These are phyloP conservation scores for Fusarium sulawesiense DNA, from an alignment of 2,329 filamentous ascomycete species.

Conservation along the genomic window DNA sequence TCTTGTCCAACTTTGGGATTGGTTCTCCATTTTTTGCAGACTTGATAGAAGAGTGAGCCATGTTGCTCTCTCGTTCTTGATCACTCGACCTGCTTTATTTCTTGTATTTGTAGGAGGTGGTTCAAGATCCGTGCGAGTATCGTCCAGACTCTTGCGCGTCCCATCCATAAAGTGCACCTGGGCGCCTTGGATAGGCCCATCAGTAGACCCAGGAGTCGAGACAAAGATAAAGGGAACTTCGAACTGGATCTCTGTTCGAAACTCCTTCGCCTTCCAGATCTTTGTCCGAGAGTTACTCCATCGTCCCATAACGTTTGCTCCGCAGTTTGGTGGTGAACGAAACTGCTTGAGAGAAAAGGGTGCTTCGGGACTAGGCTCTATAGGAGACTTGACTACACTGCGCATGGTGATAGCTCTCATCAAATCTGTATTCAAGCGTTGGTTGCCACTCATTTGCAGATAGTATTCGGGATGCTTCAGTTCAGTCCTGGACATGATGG, in stretches of 20 bases:
- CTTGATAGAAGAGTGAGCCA: conserved; percentile 5
- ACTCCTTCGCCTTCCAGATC: conserved; percentile 11
- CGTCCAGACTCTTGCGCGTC: conserved; percentile 14
- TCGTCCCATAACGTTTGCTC: conserved; percentile 13
- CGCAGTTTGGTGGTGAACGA: conserved; percentile 14
- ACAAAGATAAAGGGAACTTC: conserved; percentile 17
- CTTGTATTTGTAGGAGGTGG: background rate
- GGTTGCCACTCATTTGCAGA: conserved; percentile 3
- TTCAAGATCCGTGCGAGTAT: conserved; percentile 19
- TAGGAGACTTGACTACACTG: conserved; percentile 12
- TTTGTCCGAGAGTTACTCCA: conserved; percentile 21
- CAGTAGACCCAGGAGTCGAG: background rate
- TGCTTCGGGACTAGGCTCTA: background rate
- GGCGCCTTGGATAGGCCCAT: background rate
- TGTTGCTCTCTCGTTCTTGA: conserved; percentile 21
- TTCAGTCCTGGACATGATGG: conserved; percentile 20
- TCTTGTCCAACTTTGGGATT: conserved; percentile 23
- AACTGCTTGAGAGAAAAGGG: conserved; percentile 24
- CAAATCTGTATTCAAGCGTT: conserved; percentile 8
- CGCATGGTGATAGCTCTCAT: conserved; percentile 20
- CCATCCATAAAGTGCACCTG: conserved; percentile 14
- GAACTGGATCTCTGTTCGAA: conserved; percentile 15
- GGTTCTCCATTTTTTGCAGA: conserved; percentile 23
- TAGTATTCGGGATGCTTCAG: conserved; percentile 23
- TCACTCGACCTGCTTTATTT: conserved; percentile 6